Percentiles rank a stretch among this genome's conserved stretches.
Conservation (phyloP, 768 basidiomycete species). For the Psilocybe cyanescens region DNA sequence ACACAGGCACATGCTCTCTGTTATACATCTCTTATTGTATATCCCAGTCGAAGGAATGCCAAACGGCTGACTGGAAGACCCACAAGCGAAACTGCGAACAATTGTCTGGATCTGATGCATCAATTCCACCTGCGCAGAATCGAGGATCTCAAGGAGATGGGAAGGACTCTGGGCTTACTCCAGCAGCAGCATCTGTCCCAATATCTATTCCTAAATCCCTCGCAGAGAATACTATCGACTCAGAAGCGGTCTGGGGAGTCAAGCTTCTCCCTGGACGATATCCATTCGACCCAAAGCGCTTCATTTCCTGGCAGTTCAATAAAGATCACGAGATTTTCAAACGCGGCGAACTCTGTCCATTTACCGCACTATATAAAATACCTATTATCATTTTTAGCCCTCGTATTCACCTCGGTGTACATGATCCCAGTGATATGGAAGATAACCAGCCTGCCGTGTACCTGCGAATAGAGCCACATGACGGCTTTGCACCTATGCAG, state of each 20-base stretch:
- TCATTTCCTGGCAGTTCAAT: conserved; percentile 7
- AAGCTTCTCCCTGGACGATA: not conserved
- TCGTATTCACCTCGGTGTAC: not conserved
- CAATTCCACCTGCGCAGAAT: not conserved
- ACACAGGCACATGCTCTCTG: not conserved
- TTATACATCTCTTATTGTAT: not conserved
- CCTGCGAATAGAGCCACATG: conserved; percentile 12
- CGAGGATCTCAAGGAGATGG: not conserved
- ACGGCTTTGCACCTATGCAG: conserved; percentile 17
- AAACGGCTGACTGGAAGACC: conserved; percentile 11
- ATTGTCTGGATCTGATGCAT: not conserved
- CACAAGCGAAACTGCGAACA: conserved; percentile 11
- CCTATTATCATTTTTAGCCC: conserved; percentile 15
- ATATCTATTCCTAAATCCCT: not conserved
- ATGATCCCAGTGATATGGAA: not conserved
- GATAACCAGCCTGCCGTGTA: conserved; percentile 21
- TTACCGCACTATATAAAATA: conserved; percentile 17
- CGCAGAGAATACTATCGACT: not conserved
- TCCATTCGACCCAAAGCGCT: not conserved
- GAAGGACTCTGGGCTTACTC: not conserved
- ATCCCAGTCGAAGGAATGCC: conserved; percentile 18
- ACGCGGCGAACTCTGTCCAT: conserved; percentile 20
- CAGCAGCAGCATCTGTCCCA: not conserved
- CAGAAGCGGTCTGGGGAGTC: not conserved
- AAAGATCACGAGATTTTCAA: conserved; percentile 16